These are phyloP conservation scores for Antitrichia curtipendula DNA, from an alignment of 225 moss, liverwort and hornwort genomes.

Conservation along the genomic window DNA sequence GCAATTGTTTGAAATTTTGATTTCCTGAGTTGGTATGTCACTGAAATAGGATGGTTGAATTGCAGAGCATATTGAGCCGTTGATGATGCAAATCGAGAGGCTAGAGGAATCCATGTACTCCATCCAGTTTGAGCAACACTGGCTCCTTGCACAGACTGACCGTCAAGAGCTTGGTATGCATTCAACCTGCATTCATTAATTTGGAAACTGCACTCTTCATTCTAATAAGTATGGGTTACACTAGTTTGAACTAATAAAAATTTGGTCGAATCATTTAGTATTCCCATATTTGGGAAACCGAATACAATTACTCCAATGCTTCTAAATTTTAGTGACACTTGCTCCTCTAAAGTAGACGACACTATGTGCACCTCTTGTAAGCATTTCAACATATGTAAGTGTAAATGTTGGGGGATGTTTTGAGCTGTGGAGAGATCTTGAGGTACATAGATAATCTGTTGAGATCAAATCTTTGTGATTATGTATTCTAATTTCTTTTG, in stretches of 20 bases:
- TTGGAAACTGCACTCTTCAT: neutral
- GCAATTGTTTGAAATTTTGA: neutral
- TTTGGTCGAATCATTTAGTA: neutral
- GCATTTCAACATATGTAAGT: neutral
- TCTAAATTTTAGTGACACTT: neutral
- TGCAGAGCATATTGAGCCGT: slow-evolving; percentile 73
- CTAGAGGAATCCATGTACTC: slow-evolving; percentile 73
- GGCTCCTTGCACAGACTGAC: slow-evolving; percentile 76
- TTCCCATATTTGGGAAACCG: neutral
- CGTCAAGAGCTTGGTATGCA: slow-evolving; percentile 55
- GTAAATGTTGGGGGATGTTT: neutral
- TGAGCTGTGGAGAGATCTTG: neutral
- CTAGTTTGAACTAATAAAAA: neutral
- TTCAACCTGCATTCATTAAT: neutral
- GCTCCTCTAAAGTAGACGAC: neutral
- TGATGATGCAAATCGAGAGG: slow-evolving; percentile 59
- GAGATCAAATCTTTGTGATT: neutral
- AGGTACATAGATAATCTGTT: neutral
- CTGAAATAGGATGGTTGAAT: neutral
- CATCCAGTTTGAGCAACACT: slow-evolving; percentile 86
- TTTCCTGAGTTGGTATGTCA: neutral
- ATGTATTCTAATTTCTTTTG: neutral
- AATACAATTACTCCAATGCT: neutral
- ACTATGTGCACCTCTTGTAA: too few relatives aligned
- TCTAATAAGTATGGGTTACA: neutral